Conservation (phyloP, 352 stramenopile species). For the Phytophthora europaea region DNA sequence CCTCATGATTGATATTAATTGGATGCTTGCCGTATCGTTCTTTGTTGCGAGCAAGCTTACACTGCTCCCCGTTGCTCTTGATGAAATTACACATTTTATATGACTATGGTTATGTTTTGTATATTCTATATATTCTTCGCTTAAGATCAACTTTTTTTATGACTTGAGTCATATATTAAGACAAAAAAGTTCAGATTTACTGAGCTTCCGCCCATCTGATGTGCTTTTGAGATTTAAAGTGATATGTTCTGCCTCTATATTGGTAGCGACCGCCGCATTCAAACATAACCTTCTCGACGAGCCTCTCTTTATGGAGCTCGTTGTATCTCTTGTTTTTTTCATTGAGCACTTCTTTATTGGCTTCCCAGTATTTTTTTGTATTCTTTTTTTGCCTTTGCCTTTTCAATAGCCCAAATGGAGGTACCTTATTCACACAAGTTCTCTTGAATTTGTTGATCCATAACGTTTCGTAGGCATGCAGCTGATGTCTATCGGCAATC, state of each 20-base stretch:
- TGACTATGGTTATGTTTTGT: background rate
- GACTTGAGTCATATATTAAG: constrained; percentile 4
- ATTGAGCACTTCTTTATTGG: background rate
- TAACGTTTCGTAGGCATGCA: background rate
- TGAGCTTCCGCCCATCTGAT: constrained; percentile 8
- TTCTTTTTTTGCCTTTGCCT: background rate
- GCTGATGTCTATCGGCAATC: constrained; percentile 1
- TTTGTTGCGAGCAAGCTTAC: no score
- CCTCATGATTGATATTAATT: no score
- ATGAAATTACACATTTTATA: no score
- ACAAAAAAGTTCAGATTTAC: constrained; percentile 9
- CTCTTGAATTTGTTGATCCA: constrained; percentile 16
- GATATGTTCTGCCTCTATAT: background rate
- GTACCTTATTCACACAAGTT: constrained; percentile 7
- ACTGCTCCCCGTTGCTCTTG: no score
- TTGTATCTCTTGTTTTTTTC: constrained; percentile 10
- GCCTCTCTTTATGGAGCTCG: background rate
- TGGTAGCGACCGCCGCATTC: constrained; percentile 7
- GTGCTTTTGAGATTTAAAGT: constrained; percentile 14
- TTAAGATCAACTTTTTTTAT: no score
- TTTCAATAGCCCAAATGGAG: background rate
- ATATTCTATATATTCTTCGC: no score
- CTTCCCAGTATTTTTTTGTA: constrained; percentile 6
- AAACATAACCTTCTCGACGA: background rate
- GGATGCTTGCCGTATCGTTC: no score